Evolutionary conservation across 352 stramenopile species (phyloP).

Genomic region (Pythium phragmiticola): DNA sequence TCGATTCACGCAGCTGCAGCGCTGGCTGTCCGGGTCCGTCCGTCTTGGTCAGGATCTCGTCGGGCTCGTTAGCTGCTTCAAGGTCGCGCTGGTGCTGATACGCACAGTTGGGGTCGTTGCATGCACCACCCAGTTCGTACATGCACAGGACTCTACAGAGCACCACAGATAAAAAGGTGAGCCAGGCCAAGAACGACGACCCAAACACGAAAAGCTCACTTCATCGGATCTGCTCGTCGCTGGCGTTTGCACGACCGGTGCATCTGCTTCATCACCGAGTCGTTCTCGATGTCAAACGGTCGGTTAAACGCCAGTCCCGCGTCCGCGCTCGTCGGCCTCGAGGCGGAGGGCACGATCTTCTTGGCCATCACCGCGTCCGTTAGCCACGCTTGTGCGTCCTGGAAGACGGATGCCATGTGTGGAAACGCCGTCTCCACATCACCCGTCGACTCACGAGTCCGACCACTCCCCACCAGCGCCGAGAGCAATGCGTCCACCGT

Average conservation of each 20-base stretch:
- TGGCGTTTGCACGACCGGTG: background rate
- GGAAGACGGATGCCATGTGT: slow-evolving; percentile 6
- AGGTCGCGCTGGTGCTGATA: slow-evolving; percentile 71
- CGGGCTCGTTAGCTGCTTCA: slow-evolving; percentile 5
- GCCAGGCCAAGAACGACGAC: background rate
- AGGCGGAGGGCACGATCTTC: background rate
- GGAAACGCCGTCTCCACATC: slow-evolving; percentile 15
- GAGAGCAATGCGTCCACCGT: slow-evolving; percentile 1
- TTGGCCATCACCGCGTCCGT: background rate
- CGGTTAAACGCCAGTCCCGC: slow-evolving; percentile 2
- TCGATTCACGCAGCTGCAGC: background rate
- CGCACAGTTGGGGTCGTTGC: slow-evolving; percentile 68
- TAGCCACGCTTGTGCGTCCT: background rate
- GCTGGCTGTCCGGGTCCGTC: background rate
- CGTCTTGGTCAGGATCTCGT: background rate
- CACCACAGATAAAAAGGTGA: background rate
- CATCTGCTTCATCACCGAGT: slow-evolving; percentile 24
- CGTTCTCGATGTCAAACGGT: slow-evolving; percentile 20
- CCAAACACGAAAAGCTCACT: slow-evolving; percentile 5
- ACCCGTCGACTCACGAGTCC: background rate
- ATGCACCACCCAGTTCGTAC: slow-evolving; percentile 73
- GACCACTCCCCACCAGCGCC: background rate
- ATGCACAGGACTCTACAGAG: slow-evolving; percentile 57
- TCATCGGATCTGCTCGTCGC: slow-evolving; percentile 23
- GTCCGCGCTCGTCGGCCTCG: background rate